Conservation (phyloP, 2,329 filamentous ascomycete genomes). For the Rhinocladiella mackenziei region DNA sequence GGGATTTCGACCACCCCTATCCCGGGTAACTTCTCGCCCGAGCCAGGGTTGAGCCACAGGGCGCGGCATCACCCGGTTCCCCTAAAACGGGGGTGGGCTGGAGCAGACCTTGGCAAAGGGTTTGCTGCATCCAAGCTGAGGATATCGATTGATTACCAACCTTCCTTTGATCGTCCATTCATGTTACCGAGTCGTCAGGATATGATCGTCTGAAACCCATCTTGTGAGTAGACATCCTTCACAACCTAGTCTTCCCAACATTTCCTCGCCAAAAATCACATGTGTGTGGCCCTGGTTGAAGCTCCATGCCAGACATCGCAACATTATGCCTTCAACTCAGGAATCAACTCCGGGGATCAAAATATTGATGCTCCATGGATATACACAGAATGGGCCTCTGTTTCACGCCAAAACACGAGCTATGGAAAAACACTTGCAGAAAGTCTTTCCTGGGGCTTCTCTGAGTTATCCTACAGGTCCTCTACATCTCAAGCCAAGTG, state of each 20-base stretch:
- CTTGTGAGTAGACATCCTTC: no score
- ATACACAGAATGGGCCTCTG: conserved; percentile 80
- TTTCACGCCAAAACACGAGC: conserved; percentile 88
- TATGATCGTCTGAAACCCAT: no score
- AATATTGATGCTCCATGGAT: conserved; percentile 80
- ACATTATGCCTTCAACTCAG: conserved; percentile 20
- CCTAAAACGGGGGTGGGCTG: no score
- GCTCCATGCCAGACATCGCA: no score
- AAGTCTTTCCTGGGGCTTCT: conserved; percentile 61
- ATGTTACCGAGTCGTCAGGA: no score
- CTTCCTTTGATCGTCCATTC: no score
- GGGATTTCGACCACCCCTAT: no score
- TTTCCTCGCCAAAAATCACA: not conserved
- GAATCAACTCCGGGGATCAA: conserved; percentile 41
- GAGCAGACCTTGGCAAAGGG: no score
- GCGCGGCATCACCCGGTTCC: no score
- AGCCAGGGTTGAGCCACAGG: no score
- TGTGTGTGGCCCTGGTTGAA: no score
- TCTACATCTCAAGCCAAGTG: conserved; percentile 56
- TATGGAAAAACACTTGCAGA: conserved; percentile 73
- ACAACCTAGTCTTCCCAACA: not conserved
- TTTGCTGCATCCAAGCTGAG: not conserved
- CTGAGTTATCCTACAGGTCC: conserved; percentile 69
- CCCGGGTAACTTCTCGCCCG: no score
- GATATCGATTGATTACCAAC: not conserved